Percentiles rank a stretch among this genome's conserved stretches.
Conservation (phyloP, 2,329 filamentous ascomycete species). For the Sclerotinia borealis region DNA sequence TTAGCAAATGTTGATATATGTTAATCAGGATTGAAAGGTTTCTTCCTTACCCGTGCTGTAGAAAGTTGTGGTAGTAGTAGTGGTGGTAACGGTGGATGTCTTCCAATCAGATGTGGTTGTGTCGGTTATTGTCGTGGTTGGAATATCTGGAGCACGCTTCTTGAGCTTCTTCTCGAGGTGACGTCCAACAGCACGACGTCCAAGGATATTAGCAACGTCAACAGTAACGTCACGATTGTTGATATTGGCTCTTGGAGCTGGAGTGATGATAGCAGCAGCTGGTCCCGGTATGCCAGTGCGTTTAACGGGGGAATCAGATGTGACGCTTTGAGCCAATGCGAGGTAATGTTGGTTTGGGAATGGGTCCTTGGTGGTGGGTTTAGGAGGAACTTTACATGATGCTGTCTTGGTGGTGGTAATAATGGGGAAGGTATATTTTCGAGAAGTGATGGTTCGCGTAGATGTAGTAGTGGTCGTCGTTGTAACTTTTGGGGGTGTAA, state of each 20-base stretch:
- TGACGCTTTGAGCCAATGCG: constrained; percentile 4
- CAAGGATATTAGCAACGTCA: constrained; percentile 2
- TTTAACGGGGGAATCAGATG: neutral
- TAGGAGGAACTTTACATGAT: neutral
- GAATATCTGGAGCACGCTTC: constrained; percentile 10
- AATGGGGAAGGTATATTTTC: constrained; percentile 1
- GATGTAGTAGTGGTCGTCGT: neutral
- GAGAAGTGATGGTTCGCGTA: neutral
- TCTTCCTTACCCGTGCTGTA: constrained; percentile 6
- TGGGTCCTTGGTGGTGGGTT: neutral
- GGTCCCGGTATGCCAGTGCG: neutral
- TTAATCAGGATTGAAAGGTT: too few species aligned
- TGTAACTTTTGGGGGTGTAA: neutral
- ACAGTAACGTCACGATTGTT: neutral
- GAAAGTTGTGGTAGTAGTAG: constrained; percentile 6
- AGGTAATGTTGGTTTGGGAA: neutral
- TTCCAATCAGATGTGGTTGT: constrained; percentile 7
- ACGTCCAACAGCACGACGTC: constrained; percentile 9
- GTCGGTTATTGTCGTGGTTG: constrained; percentile 7
- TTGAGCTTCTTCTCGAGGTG: constrained; percentile 5
- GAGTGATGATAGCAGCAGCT: neutral
- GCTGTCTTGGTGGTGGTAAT: constrained; percentile 2
- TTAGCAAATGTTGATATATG: neutral
- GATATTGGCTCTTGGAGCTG: neutral
- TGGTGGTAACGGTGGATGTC: constrained; percentile 4